phyloP scores from a whole-genome alignment of 1,284 basidiomycete genomes.

The Termitomyces sp. region DNA sequence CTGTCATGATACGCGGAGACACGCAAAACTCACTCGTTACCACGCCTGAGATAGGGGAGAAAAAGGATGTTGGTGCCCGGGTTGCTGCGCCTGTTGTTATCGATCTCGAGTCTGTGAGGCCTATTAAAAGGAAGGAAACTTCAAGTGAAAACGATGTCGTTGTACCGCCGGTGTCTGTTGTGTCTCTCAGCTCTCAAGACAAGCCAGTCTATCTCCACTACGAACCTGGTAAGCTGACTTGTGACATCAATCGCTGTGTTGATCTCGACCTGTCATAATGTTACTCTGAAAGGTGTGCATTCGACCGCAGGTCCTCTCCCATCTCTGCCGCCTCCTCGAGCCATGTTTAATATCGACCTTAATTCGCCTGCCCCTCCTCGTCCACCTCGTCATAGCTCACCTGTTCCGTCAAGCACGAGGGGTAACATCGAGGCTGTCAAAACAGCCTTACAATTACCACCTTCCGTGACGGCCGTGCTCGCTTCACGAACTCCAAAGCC shows the following conservation, averaged over 20 bases:
- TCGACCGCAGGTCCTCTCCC: conserved; percentile 69
- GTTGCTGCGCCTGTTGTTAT: conserved; percentile 57
- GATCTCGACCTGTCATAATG: conserved; percentile 7
- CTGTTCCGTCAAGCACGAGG: conserved; percentile 32
- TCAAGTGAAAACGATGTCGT: conserved; percentile 20
- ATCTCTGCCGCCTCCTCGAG: conserved; percentile 46
- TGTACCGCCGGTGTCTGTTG: conserved; percentile 23
- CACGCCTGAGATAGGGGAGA: conserved; percentile 55
- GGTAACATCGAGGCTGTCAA: conserved; percentile 50
- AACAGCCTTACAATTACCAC: conserved; percentile 51
- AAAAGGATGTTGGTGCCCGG: conserved; percentile 49
- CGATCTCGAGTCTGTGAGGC: conserved; percentile 29
- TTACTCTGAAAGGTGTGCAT: conserved; percentile 43
- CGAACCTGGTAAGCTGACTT: conserved; percentile 40
- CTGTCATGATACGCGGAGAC: conserved; percentile 14
- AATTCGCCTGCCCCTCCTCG: conserved; percentile 52
- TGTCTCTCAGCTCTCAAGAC: conserved; percentile 16
- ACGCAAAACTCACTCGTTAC: conserved; percentile 22
- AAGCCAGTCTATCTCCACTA: conserved; percentile 48
- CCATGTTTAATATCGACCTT: conserved; percentile 43
- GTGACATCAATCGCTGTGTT: conserved; percentile 2
- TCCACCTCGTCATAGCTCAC: conserved; percentile 58
- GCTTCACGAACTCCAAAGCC: conserved; percentile 19
- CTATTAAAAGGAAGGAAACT: conserved; percentile 20
- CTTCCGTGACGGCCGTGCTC: conserved; percentile 45